A percentile compares a stretch with the other conserved stretches of the same genome.
These are phyloP conservation scores for Pythium folliculosum DNA, from an alignment of 352 stramenopile species.

Conservation along the genomic window DNA sequence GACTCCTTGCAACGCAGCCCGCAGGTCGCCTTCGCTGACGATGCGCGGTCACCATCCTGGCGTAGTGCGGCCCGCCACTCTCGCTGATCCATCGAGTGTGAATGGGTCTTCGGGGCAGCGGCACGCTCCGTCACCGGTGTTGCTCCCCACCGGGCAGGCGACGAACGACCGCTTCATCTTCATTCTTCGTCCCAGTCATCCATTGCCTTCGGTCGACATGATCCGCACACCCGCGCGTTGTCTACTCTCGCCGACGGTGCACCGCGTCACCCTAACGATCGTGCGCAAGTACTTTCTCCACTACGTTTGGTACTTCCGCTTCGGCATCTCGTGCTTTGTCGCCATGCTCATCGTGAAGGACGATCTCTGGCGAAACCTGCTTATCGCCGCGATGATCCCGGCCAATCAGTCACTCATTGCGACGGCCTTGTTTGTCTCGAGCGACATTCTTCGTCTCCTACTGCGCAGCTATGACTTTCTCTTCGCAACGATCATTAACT, in stretches of 20 bases:
- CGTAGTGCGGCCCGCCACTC: no score
- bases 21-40: no score
- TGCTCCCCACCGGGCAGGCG: no score
- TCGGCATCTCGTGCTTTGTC: constrained; percentile 19
- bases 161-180: neutral
- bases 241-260: neutral
- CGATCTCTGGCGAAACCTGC: neutral
- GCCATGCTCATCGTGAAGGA: constrained; percentile 11
- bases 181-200: neutral
- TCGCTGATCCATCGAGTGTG: no score
- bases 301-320: constrained; percentile 8
- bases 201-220: constrained; percentile 2
- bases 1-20: no score
- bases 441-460: constrained; percentile 33
- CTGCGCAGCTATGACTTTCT: constrained; percentile 38
- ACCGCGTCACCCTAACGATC: neutral
- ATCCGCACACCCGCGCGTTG: neutral
- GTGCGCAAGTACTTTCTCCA: constrained; percentile 5
- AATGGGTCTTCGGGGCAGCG: no score
- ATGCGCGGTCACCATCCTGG: no score
- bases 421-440: constrained; percentile 20
- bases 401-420: constrained; percentile 15
- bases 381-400: constrained; percentile 9
- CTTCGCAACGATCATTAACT: constrained; percentile 39
- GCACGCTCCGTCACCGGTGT: no score